Base-by-base conservation (phyloP, 768 basidiomycete genomes). In the Calocybe gangraenosa region DNA sequence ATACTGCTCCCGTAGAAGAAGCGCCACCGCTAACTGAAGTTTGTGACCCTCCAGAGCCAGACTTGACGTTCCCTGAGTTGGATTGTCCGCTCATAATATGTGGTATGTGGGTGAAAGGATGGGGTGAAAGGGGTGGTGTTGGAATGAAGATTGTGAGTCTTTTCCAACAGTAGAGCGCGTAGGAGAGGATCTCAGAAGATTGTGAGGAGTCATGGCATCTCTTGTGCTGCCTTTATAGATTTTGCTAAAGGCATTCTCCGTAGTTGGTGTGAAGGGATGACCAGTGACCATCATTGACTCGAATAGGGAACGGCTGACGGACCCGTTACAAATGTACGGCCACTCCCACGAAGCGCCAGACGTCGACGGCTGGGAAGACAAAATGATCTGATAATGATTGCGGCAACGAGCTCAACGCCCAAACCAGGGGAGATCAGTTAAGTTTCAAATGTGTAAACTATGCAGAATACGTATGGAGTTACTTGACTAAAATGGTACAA, bases 21-120 rank as follows among this genome's bases (percentile, higher is more conserved):
- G 80, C 79, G 36, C 69, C 69, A 13, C 71, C 71, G 45, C 71
- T 71, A 44, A 82, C 72, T 10, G 70, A 68, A 18, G 67, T 67
- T 42, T 65, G 59, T 32, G 69, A 65, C 34, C 66, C 63, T 48
- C 61, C 61, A n/a, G 54, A 57, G 48, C 55, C 57, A 19, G 48
- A 55, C 54, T 66, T 67, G 47, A 62, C 64, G 46, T 64, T 60
- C 39, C 67, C 64, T 40, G 64, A 62, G 65, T 64, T 67, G 50
- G 67, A 59, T 61, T 67, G 62, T 50, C 64, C 55, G 62, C 67
- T 69, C 70, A 74, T 73, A 41, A 28, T 28, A 28, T 6, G 5
- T 28, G 11, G 25, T 5, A 28, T 6, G 25, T 28, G n/a, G n/a
- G 37, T 51, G 51, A 34, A 44, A 53, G 31, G 40, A 23, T 41